Conservation (phyloP, 345 rosid species). For the Anacardium occidentale region DNA sequence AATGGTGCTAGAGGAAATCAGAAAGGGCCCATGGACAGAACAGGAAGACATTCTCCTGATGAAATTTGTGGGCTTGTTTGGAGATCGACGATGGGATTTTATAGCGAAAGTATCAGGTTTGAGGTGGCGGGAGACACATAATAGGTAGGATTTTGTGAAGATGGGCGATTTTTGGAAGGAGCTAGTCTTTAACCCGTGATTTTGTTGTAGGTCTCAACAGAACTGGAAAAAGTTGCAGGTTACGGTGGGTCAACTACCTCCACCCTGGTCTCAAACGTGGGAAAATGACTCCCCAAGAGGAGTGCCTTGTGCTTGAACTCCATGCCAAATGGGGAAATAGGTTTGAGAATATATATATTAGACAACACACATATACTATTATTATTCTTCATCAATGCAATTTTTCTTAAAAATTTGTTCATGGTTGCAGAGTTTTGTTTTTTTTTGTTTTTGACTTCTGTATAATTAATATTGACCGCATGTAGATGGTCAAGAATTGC, state of each 20-base stretch:
- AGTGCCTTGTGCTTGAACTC: constrained; percentile 85
- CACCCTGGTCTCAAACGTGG: constrained; percentile 98
- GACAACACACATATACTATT: neutral
- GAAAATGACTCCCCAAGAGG: constrained; percentile 92
- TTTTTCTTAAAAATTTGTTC: neutral
- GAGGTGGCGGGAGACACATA: constrained; percentile 99
- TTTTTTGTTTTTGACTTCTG: neutral
- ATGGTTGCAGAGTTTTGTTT: neutral
- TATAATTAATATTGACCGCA: neutral
- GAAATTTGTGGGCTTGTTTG: constrained; percentile 85
- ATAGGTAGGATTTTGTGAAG: constrained; percentile 67
- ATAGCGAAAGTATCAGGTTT: constrained; percentile 99
- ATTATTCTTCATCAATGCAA: neutral
- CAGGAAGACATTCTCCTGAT: constrained; percentile 80
- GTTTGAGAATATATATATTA: constrained; percentile 41
- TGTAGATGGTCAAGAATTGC: constrained; percentile 98
- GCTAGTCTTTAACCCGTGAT: constrained; percentile 53
- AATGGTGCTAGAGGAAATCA: constrained; percentile 60
- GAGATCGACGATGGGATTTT: constrained; percentile 99
- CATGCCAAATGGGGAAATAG: constrained; percentile 97
- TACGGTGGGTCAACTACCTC: constrained; percentile 97
- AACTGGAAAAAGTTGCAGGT: constrained; percentile 99
- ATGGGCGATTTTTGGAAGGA: constrained; percentile 50
- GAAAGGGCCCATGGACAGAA: constrained; percentile 99
- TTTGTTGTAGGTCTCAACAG: constrained; percentile 94